These are phyloP conservation scores for Butyriboletus loyo DNA, from an alignment of 768 basidiomycete genomes.

Conservation along the genomic window DNA sequence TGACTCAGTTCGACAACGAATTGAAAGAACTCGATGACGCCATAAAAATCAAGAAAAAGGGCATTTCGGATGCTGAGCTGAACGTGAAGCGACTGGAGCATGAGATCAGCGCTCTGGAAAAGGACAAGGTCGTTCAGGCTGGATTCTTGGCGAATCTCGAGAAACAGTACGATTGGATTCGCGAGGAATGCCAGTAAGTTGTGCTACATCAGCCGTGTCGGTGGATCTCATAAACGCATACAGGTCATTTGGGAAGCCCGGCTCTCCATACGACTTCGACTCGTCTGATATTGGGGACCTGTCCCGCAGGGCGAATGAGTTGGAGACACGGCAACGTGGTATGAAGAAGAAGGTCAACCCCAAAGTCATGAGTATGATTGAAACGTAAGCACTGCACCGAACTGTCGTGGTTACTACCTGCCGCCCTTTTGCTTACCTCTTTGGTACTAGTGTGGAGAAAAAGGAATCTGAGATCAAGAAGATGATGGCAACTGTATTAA, in stretches of 20 bases:
- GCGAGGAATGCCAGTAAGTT: slow-evolving; percentile 80
- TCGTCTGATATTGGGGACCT: slow-evolving; percentile 58
- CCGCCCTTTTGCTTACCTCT: neutral
- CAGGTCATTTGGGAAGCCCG: slow-evolving; percentile 81
- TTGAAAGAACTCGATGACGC: slow-evolving; percentile 77
- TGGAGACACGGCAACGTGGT: slow-evolving; percentile 74
- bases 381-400: slow-evolving; percentile 54
- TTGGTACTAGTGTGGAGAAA: slow-evolving; percentile 77
- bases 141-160: slow-evolving; percentile 65
- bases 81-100: slow-evolving; percentile 66
- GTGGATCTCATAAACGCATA: slow-evolving; percentile 1
- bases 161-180: slow-evolving; percentile 84
- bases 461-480: slow-evolving; percentile 82
- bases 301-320: slow-evolving; percentile 63
- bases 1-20: slow-evolving; percentile 87
- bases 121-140: slow-evolving; percentile 58
- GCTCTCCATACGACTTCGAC: slow-evolving; percentile 79
- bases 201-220: neutral
- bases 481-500: slow-evolving; percentile 83
- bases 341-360: slow-evolving; percentile 96
- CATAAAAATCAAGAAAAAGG: slow-evolving; percentile 78
- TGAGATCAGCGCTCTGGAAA: slow-evolving; percentile 56
- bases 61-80: slow-evolving; percentile 64
- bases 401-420: neutral
- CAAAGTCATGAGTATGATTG: slow-evolving; percentile 95